Percentiles rank a stretch among this genome's conserved stretches.
These are phyloP conservation scores for Saccharum hybrid DNA, from an alignment of 202 grass and related monocot genomes.

Conservation along the genomic window DNA sequence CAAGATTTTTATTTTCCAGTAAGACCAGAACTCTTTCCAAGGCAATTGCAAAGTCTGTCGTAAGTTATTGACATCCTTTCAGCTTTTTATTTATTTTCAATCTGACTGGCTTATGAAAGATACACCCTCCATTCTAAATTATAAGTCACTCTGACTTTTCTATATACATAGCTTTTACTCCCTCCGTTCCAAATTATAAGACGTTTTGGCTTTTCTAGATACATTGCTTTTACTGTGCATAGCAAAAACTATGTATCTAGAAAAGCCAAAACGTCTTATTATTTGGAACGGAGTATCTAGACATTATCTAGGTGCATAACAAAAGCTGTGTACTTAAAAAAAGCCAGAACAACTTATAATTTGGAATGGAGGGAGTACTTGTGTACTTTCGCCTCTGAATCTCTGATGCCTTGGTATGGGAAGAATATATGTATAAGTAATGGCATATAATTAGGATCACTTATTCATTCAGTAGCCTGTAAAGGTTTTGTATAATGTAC, in stretches of 20 bases:
- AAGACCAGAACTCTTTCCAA: constrained; percentile 75
- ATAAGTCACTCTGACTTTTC: neutral
- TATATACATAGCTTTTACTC: neutral
- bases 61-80: constrained; percentile 53
- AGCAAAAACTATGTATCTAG: neutral
- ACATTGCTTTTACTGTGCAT: neutral
- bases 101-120: neutral
- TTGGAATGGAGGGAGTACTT: neutral
- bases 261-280: neutral
- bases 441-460: neutral
- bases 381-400: neutral
- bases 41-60: constrained; percentile 93
- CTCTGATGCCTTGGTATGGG: constrained; percentile 9
- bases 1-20: constrained; percentile 85
- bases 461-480: no score
- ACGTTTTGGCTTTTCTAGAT: neutral
- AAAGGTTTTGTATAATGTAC: no score
- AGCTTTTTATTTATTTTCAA: constrained; percentile 25
- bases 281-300: neutral
- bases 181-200: neutral
- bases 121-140: neutral
- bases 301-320: neutral
- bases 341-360: neutral
- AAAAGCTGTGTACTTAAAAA: neutral
- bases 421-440: neutral